Percentiles rank a stretch among this genome's conserved stretches.
Conservation (phyloP, 1,284 basidiomycete species). For the Cryptococcus jaspeensis region DNA sequence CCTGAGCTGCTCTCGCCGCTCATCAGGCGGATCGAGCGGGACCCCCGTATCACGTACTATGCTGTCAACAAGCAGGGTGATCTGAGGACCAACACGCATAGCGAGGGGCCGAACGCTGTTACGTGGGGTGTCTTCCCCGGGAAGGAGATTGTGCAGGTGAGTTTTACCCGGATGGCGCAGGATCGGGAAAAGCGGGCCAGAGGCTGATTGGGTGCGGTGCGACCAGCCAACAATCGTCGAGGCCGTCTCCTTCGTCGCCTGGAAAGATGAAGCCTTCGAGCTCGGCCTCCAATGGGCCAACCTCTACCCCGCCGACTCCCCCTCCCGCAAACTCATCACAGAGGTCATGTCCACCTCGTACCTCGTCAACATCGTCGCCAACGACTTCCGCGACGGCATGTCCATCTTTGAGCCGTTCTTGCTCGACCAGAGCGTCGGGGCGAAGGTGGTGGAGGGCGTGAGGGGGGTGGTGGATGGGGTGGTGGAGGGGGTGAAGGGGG, state of each 20-base stretch:
- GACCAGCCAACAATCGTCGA: slow-evolving; percentile 87
- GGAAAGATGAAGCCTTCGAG: slow-evolving; percentile 88
- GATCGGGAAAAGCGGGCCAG: not conserved
- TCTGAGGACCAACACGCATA: slow-evolving; percentile 89
- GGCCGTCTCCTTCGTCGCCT: slow-evolving; percentile 58
- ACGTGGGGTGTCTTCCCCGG: slow-evolving; percentile 99
- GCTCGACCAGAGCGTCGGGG: slow-evolving; percentile 33
- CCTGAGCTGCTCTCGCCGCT: slow-evolving; percentile 72
- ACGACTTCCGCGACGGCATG: slow-evolving; percentile 82
- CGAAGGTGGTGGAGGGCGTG: slow-evolving; percentile 15
- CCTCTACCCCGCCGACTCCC: slow-evolving; percentile 76
- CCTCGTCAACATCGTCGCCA: slow-evolving; percentile 97
- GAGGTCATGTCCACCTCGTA: slow-evolving; percentile 76
- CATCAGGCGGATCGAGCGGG: slow-evolving; percentile 80
- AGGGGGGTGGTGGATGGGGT: slow-evolving; percentile 14
- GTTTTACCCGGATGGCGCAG: not conserved
- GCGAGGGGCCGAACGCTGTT: slow-evolving; percentile 94
- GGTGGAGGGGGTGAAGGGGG: slow-evolving; percentile 21
- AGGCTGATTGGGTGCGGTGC: not conserved
- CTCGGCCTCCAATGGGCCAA: slow-evolving; percentile 92
- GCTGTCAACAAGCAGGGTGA: slow-evolving; percentile 74
- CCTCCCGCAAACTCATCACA: slow-evolving; percentile 72
- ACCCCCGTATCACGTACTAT: slow-evolving; percentile 92
- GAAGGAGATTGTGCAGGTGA: slow-evolving; percentile 85
- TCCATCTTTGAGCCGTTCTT: slow-evolving; percentile 86